Base-by-base conservation (phyloP, 1,284 basidiomycete species). In the Trichosporon sp. region DNA sequence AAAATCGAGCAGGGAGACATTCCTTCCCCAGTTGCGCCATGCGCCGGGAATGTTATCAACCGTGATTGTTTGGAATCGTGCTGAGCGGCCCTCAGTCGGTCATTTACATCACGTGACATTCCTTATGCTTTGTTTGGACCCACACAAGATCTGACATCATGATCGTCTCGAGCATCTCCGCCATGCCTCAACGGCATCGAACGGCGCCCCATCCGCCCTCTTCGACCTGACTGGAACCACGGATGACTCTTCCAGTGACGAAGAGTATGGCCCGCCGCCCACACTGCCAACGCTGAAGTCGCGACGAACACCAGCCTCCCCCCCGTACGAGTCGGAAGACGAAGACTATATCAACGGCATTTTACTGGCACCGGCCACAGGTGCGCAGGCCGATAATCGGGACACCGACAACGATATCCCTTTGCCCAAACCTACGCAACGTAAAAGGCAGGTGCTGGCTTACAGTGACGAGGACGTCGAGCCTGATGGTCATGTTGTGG, bases 271-370 rank as follows among this genome's bases (percentile, higher is more conserved):
- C 11, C 31, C 21, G 5, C 54, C 12, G 12, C 12, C 21, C 10
- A 31, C 54, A 14, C 31, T 31, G 7, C 21, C 21, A 26, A 5
- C 26, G 11, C 31, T 31, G 11, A 31, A 31, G 11, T 6, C 12
- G 4, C 54, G 31, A 14, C 26, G 26, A 8, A 31, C 54, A 19
- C 21, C 54, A 4, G 3, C 3, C 54, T 31, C 26, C 11, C 21
- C 54, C 11, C 26, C 11, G 31, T 59, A 31, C 54, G 54, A 59
- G 26, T 59, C 54, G 26, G 54, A 59, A 11, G 54, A 59, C 54
- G 54, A 59, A 26, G 54, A 59, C 26, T 32, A 59, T 11, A 59
- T 59, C 21, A 59, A 59, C 54, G 54, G 54, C 54, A 59, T 59
- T 26, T 31, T 59, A 14, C 54, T 59, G 10, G 54, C 54, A 26